Conservation (phyloP, 2,329 filamentous ascomycete species). For the Aspergillus fumigatiaffinis region DNA sequence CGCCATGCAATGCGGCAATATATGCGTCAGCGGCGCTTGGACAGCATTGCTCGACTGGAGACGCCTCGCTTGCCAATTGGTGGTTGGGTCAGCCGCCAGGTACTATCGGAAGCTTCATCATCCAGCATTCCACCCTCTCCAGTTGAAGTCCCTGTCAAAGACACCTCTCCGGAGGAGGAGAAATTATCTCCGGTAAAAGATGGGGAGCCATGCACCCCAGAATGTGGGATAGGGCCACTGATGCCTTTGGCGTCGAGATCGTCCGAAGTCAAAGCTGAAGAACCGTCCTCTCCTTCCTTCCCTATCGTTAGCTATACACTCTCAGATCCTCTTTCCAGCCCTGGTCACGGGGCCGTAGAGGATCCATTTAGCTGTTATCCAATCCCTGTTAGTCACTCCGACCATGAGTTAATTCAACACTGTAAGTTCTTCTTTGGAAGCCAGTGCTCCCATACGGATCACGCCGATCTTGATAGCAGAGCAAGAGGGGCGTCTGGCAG, state of each 20-base stretch:
- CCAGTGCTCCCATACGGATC: background rate
- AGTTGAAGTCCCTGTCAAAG: constrained; percentile 10
- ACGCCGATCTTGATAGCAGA: background rate
- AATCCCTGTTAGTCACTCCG: constrained; percentile 19
- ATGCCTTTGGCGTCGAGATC: constrained; percentile 8
- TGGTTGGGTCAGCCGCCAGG: constrained; percentile 19
- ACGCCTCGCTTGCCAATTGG: constrained; percentile 24
- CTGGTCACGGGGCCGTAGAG: constrained; percentile 13
- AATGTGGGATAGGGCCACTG: constrained; percentile 3
- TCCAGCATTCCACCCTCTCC: constrained; percentile 6
- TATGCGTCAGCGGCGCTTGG: constrained; percentile 30
- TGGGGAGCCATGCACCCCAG: constrained; percentile 5
- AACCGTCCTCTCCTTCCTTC: constrained; percentile 3
- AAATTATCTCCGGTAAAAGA: constrained; percentile 4
- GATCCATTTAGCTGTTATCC: constrained; percentile 30
- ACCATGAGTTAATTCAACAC: constrained; percentile 29
- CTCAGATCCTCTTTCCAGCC: constrained; percentile 12
- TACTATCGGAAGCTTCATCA: background rate
- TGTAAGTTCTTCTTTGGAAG: constrained; percentile 20
- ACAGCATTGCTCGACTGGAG: constrained; percentile 30
- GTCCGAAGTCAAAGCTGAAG: constrained; percentile 13
- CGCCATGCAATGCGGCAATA: constrained; percentile 36
- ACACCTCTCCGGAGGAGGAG: constrained; percentile 1
- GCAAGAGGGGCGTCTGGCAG: background rate
- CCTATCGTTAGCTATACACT: constrained; percentile 3